A percentile compares a stretch with the other conserved stretches of the same genome.
Conservation (phyloP, 345 rosid species). For the Acer campestre region DNA sequence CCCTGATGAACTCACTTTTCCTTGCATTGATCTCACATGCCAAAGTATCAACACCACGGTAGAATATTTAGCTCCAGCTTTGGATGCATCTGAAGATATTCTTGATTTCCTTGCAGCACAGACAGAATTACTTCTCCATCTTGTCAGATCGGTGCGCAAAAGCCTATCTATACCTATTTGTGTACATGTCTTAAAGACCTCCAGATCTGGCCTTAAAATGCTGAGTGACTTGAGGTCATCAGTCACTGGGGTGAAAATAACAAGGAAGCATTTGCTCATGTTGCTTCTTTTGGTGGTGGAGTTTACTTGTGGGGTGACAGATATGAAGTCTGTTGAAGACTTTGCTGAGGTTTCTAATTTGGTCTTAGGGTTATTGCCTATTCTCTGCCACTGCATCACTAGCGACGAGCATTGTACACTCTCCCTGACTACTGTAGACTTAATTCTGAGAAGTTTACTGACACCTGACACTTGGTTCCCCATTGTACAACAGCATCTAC, state of each 20-base stretch:
- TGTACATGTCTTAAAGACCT: slow-evolving; percentile 55
- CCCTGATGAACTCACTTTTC: slow-evolving; percentile 49
- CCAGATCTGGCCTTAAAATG: slow-evolving; percentile 63
- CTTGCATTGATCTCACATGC: slow-evolving; percentile 57
- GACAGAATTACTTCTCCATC: slow-evolving; percentile 65
- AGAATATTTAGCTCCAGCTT: slow-evolving; percentile 46
- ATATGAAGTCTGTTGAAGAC: slow-evolving; percentile 48
- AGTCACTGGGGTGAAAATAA: slow-evolving; percentile 39
- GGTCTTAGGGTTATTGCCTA: slow-evolving; percentile 67
- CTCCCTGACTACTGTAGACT: slow-evolving; percentile 64
- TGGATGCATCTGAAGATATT: slow-evolving; percentile 54
- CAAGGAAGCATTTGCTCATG: slow-evolving; percentile 62
- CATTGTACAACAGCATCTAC: slow-evolving; percentile 68
- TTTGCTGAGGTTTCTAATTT: slow-evolving; percentile 65
- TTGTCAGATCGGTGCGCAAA: slow-evolving; percentile 48
- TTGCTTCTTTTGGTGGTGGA: slow-evolving; percentile 59
- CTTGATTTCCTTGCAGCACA: slow-evolving; percentile 66
- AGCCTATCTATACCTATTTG: slow-evolving; percentile 46
- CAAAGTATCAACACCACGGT: slow-evolving; percentile 38
- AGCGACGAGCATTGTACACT: slow-evolving; percentile 55
- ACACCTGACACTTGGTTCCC: slow-evolving; percentile 90
- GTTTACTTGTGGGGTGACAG: slow-evolving; percentile 38
- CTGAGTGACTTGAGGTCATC: slow-evolving; percentile 55
- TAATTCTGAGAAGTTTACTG: slow-evolving; percentile 58
- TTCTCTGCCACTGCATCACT: slow-evolving; percentile 64